Evolutionary conservation across 176 grass and related monocot species (phyloP).

Genomic region (Olyra latifolia): DNA sequence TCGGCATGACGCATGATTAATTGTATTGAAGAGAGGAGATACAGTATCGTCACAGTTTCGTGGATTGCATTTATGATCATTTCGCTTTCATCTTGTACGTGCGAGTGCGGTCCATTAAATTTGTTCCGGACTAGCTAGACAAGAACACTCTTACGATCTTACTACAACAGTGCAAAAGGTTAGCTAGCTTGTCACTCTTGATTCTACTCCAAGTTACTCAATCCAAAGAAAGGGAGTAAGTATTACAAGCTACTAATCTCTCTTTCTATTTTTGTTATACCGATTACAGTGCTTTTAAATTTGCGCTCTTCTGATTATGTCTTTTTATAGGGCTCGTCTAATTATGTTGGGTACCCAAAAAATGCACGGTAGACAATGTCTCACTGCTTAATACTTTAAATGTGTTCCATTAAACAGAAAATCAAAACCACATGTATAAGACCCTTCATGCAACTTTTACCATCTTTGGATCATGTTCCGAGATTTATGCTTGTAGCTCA

Average conservation of each 20-base stretch:
- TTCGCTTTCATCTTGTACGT: not conserved
- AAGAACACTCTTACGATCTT: not conserved
- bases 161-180: not conserved
- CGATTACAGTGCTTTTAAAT: not conserved
- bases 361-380: not conserved
- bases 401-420: no score
- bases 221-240: not conserved
- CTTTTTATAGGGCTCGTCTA: no score
- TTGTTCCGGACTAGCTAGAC: not conserved
- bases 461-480: no score
- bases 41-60: not conserved
- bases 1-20: no score
- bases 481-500: no score
- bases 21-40: not conserved
- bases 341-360: no score
- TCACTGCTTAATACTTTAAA: not conserved
- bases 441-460: no score
- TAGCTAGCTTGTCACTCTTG: not conserved
- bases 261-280: not conserved
- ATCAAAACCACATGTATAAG: no score
- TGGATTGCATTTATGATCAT: not conserved
- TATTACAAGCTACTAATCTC: not conserved
- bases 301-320: not conserved
- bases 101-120: not conserved
- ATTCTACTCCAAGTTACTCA: not conserved